phyloP scores from a whole-genome alignment of 148 eudicot genomes.

The Heliamphora exappendiculata region DNA sequence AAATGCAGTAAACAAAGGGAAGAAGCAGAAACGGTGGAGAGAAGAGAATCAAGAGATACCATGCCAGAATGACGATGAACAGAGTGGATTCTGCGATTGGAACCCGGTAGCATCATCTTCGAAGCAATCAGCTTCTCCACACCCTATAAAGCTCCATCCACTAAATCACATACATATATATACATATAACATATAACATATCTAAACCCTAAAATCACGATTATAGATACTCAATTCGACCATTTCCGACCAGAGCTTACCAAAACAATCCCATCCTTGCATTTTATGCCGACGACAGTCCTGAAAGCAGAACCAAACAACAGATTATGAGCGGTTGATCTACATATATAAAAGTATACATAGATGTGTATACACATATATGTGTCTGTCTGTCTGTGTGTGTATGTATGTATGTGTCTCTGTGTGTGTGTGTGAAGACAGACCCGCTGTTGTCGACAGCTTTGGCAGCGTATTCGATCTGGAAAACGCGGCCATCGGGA shows the following conservation, averaged over 20 bases:
- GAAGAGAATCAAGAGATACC: slow-evolving; percentile 32
- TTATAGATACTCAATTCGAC: too few relatives aligned
- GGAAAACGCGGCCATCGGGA: slow-evolving; percentile 65
- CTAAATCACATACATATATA: neutral
- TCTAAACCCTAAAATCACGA: slow-evolving; percentile 1
- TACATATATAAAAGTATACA: too few relatives aligned
- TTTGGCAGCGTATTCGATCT: slow-evolving; percentile 69
- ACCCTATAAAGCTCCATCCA: slow-evolving; percentile 51
- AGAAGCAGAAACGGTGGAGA: too few relatives aligned
- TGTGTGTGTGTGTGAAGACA: too few relatives aligned
- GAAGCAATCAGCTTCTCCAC: slow-evolving; percentile 90
- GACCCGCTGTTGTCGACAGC: slow-evolving; percentile 64
- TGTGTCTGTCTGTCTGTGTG: too few relatives aligned
- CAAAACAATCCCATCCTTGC: slow-evolving; percentile 87
- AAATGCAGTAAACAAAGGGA: too few relatives aligned
- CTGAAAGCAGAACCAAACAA: slow-evolving; percentile 24
- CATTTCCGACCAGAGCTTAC: slow-evolving; percentile 27
- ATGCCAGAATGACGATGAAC: slow-evolving; percentile 91
- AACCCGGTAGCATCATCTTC: slow-evolving; percentile 95
- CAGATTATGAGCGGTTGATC: too few relatives aligned
- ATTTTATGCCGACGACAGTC: slow-evolving; percentile 69
- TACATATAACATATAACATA: neutral
- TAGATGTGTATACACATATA: too few relatives aligned
- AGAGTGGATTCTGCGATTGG: slow-evolving; percentile 82
- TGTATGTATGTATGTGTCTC: too few relatives aligned